Evolutionary conservation across 1,284 basidiomycete species (phyloP), one percentile per base, ranked within the genome.

Genomic region (Apiotrichum veenhuisii): DNA sequence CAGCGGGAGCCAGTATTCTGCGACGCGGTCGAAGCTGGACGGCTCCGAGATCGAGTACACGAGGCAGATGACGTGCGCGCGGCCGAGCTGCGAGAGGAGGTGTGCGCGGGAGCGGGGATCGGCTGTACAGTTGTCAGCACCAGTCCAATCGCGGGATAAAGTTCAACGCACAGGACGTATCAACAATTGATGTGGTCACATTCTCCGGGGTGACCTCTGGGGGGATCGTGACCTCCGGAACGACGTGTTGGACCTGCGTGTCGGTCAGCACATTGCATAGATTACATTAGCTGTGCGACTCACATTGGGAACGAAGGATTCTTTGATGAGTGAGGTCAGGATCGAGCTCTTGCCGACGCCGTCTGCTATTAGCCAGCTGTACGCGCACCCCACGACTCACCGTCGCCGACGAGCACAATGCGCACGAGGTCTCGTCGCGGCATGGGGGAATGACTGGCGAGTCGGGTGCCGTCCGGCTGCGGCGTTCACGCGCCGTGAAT

Each of bases 1-100:
- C 69, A 91, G 87, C n/a, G 95, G 95, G 53, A 98, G 81, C 95
- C 95, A 98, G 76, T 92, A 98, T n/a, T 93, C 88, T 30, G 93
- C 91, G 76, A 98, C 93, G 56, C 95, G 87, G 77, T 97, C 92
- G 76, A 98, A 98, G 18, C 92, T 94, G 65, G 88, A 87, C 20
- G 94, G 88, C 68, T 94, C 91, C 77, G 95, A 91, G 70, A 98
- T 93, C 33, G 91, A 88, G 75, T 98, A 96, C 50, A 98, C 95
- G 55, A 98, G 87, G 71, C 91, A 96, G 62, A 98, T 97, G 70
- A 97, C 96, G 79, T 98, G 92, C 20, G 94, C 94, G 71, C 96
- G 90, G 52, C 93, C 86, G 58, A 97, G 89, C 80, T 98, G 94
- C 27, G 89, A 87, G 70, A 98, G 91, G 45, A 98, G 84, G 73